These are phyloP conservation scores for Aplosporella prunicola DNA, from an alignment of 2,329 filamentous ascomycete species.

Conservation along the genomic window DNA sequence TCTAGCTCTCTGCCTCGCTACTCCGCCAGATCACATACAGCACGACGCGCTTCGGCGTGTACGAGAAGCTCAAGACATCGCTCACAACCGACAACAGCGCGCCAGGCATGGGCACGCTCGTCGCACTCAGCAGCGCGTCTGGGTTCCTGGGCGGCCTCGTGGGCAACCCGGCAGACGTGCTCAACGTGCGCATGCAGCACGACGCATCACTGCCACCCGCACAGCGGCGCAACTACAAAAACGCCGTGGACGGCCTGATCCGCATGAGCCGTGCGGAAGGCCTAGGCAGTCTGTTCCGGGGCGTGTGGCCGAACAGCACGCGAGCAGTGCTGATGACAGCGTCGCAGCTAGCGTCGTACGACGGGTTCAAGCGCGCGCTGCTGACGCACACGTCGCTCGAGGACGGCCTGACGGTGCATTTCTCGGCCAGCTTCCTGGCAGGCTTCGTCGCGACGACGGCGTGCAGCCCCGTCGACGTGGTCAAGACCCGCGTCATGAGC, in stretches of 20 bases:
- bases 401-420: slow-evolving; percentile 67
- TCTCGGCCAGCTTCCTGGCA: slow-evolving; percentile 66
- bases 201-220: slow-evolving; percentile 65
- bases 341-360: slow-evolving; percentile 74
- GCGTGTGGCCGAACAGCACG: slow-evolving; percentile 72
- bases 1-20: slow-evolving; percentile 73
- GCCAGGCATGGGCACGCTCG: slow-evolving; percentile 65
- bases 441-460: slow-evolving; percentile 78
- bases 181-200: slow-evolving; percentile 98
- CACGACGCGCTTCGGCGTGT: slow-evolving; percentile 91
- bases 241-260: slow-evolving; percentile 77
- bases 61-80: slow-evolving; percentile 79
- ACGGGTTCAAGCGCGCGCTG: slow-evolving; percentile 66
- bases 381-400: slow-evolving; percentile 55
- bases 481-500: slow-evolving; percentile 84
- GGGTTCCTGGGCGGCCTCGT: slow-evolving; percentile 83
- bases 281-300: slow-evolving; percentile 64
- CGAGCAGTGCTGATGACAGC: slow-evolving; percentile 84
- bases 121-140: slow-evolving; percentile 72
- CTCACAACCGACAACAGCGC: slow-evolving; percentile 43
- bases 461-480: slow-evolving; percentile 76
- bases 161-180: slow-evolving; percentile 89
- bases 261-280: slow-evolving; percentile 87
- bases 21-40: slow-evolving; percentile 90
- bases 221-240: slow-evolving; percentile 76